Conservation (phyloP, 2,329 filamentous ascomycete species). For the Pestalotiopsis sp. region DNA sequence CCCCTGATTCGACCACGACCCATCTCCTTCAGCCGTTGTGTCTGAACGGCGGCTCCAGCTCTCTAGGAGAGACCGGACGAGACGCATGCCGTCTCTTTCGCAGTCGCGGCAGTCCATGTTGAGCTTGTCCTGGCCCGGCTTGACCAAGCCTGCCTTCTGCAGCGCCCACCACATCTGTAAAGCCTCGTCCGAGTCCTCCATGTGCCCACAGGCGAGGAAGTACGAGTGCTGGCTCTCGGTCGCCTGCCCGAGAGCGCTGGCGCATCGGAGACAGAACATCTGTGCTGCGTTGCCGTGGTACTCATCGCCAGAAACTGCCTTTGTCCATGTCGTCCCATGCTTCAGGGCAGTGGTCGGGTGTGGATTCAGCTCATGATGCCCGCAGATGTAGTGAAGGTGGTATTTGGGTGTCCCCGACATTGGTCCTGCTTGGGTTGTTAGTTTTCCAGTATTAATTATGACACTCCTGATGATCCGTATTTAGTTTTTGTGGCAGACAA, state of each 20-base stretch:
- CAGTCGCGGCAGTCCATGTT: not conserved
- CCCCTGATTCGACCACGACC: not conserved
- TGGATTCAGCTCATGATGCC: not conserved
- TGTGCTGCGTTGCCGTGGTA: not conserved
- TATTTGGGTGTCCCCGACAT: not conserved
- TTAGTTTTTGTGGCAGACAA: no score
- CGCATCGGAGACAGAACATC: not conserved
- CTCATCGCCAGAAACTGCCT: no score
- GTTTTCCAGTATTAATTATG: not conserved
- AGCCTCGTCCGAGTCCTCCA: not conserved
- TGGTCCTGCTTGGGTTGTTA: not conserved
- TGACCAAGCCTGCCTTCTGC: not conserved
- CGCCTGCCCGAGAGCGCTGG: not conserved
- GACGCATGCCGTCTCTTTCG: not conserved
- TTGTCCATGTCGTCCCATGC: not conserved
- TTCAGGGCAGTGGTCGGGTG: not conserved
- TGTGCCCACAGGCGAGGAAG: not conserved
- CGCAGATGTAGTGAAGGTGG: not conserved
- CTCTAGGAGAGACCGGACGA: not conserved
- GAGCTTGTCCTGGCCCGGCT: not conserved
- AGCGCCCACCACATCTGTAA: slow-evolving; percentile 3
- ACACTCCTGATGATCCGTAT: no score
- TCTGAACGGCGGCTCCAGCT: not conserved
- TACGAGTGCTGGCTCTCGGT: not conserved
- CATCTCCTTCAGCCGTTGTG: not conserved